A percentile compares a stretch with the other conserved stretches of the same genome.
Evolutionary conservation across 805 yeast species (phyloP).

Genomic region (Candida sithepensis): DNA sequence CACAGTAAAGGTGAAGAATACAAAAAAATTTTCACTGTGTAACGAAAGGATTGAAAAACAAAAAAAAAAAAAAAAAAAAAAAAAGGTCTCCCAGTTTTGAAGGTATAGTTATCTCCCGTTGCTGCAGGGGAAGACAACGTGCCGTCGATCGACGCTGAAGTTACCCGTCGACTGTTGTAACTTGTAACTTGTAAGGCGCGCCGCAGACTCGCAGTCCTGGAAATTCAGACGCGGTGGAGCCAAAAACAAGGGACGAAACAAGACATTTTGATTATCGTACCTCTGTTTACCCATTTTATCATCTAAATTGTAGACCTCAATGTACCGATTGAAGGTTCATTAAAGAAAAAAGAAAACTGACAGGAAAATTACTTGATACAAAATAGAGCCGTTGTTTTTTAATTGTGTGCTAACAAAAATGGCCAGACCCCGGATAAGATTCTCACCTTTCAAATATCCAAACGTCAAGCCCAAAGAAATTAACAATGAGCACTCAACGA

Average conservation of each 20-base stretch:
- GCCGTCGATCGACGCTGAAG: not conserved
- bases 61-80: not conserved
- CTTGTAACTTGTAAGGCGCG: too few relatives aligned
- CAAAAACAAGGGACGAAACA: not conserved
- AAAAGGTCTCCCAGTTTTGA: not conserved
- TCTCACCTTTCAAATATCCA: constrained; percentile 20
- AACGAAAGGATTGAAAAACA: not conserved
- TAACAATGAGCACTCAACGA: not conserved
- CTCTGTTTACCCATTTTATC: not conserved
- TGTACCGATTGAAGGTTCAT: too few relatives aligned
- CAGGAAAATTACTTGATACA: too few relatives aligned
- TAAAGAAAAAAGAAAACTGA: too few relatives aligned
- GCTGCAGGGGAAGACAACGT: not conserved
- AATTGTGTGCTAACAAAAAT: too few relatives aligned
- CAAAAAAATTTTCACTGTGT: constrained; percentile 3
- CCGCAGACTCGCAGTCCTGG: too few relatives aligned
- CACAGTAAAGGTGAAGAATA: not conserved
- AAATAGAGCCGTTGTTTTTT: too few relatives aligned
- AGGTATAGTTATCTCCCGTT: not conserved
- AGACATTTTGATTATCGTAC: not conserved
- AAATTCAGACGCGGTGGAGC: not conserved
- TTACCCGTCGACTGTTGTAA: too few relatives aligned
- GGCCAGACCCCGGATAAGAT: constrained; percentile 21
- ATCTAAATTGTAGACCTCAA: too few relatives aligned
- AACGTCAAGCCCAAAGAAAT: constrained; percentile 3